Percentiles rank a stretch among this genome's conserved stretches.
Evolutionary conservation across 2,329 filamentous ascomycete genomes (phyloP).

Genomic region (Venturia carpophila): DNA sequence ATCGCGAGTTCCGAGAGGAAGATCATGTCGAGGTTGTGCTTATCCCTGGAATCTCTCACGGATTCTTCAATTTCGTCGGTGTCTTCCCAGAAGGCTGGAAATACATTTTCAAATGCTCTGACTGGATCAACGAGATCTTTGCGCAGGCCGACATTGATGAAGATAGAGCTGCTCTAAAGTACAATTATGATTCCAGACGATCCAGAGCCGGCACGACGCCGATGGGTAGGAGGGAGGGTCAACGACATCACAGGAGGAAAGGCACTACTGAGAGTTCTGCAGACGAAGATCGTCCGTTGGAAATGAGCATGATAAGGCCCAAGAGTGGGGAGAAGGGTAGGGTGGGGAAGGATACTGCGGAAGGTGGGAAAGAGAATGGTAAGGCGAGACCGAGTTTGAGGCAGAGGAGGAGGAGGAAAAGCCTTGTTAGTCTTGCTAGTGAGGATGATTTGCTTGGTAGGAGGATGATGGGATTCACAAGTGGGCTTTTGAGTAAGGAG

Average conservation of each 20-base stretch:
- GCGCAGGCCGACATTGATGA: not conserved
- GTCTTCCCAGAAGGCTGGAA: conserved; percentile 88
- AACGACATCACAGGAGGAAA: conserved; percentile 41
- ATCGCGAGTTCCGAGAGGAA: conserved; percentile 54
- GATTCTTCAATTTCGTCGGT: conserved; percentile 84
- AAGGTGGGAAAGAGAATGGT: conserved; percentile 20
- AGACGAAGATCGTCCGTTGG: conserved; percentile 73
- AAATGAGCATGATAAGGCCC: conserved; percentile 53
- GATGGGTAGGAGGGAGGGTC: conserved; percentile 12
- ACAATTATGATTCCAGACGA: not conserved
- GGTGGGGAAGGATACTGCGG: conserved; percentile 19
- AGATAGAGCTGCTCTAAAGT: not conserved
- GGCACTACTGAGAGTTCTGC: conserved; percentile 51
- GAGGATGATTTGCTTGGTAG: conserved; percentile 42
- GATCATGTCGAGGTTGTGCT: conserved; percentile 74
- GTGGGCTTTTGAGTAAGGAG: conserved; percentile 28
- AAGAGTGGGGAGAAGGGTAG: not conserved
- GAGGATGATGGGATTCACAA: conserved; percentile 42
- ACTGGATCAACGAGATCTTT: conserved; percentile 79
- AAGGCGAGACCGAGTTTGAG: conserved; percentile 23
- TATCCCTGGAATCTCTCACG: conserved; percentile 84
- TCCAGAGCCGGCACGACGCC: conserved; percentile 23
- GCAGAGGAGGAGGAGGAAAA: conserved; percentile 29
- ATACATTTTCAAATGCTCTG: conserved; percentile 68
- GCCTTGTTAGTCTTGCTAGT: conserved; percentile 39